These are phyloP conservation scores for Cercis canadensis DNA, from an alignment of 306 rosid species.

Conservation along the genomic window DNA sequence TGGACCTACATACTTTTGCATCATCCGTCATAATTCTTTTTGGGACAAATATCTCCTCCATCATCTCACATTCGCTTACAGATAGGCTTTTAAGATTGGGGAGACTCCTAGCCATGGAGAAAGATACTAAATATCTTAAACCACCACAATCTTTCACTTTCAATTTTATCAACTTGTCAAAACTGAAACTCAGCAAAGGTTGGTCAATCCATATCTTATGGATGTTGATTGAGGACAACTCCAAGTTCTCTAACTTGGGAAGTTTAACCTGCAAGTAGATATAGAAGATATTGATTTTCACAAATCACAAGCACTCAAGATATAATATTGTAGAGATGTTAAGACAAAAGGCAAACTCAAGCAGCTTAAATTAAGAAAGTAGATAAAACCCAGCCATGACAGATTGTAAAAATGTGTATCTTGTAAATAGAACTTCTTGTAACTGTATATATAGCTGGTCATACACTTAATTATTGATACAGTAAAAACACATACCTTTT, in stretches of 20 bases:
- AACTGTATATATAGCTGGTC: too few species aligned
- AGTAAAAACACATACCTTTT: too few species aligned
- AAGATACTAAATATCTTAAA: slow-evolving; percentile 12
- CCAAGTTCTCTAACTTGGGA: slow-evolving; percentile 36
- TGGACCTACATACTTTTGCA: not conserved
- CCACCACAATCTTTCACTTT: slow-evolving; percentile 27
- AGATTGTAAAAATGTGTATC: too few species aligned
- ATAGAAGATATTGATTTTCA: too few species aligned
- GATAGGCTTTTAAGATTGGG: not conserved
- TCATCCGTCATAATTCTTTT: not conserved
- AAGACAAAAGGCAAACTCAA: too few species aligned
- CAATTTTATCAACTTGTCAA: slow-evolving; percentile 29
- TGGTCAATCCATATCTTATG: slow-evolving; percentile 26
- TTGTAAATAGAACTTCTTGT: too few species aligned
- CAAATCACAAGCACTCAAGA: too few species aligned
- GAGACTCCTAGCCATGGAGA: not conserved
- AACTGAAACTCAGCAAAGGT: not conserved
- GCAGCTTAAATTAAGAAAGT: too few species aligned
- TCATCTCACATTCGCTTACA: not conserved
- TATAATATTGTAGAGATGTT: too few species aligned
- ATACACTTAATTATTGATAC: too few species aligned
- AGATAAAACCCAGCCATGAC: too few species aligned
- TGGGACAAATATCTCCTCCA: not conserved
- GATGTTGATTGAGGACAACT: slow-evolving; percentile 25
- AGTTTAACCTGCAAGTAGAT: slow-evolving; percentile 33